Evolutionary conservation across 257 asterid species (phyloP).

Genomic region (Solanum bukasovii): DNA sequence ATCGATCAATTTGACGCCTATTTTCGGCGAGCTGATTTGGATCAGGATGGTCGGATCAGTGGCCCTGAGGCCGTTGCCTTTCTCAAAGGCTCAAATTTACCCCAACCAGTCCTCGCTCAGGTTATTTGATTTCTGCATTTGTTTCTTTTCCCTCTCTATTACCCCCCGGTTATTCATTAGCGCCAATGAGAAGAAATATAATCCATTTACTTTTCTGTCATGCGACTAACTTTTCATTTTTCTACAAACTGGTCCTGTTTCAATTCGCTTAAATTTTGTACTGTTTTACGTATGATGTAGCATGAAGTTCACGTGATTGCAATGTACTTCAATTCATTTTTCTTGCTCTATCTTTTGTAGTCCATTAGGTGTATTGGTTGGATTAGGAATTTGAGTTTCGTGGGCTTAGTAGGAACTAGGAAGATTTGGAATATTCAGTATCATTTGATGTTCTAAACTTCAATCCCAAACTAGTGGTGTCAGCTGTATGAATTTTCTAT

Average conservation of each 20-base stretch:
- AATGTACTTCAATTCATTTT: neutral
- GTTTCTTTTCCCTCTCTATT: neutral
- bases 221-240: neutral
- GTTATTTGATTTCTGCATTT: conserved; percentile 14
- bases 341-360: neutral
- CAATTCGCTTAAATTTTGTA: neutral
- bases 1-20: conserved; percentile 66
- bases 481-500: neutral
- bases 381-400: neutral
- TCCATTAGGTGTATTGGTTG: neutral
- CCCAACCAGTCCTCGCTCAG: conserved; percentile 88
- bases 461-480: neutral
- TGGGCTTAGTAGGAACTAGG: neutral
- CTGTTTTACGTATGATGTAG: neutral
- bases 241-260: neutral
- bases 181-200: neutral
- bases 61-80: conserved; percentile 81
- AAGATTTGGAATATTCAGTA: neutral
- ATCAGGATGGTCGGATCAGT: conserved; percentile 91
- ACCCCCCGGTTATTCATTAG: neutral
- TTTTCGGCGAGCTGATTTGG: conserved; percentile 84
- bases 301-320: neutral
- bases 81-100: conserved; percentile 65
- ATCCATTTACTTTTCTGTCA: neutral
- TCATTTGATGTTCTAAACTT: neutral